Evolutionary conservation across 192 early-diverging fungal genomes (phyloP).

Genomic region (Spinellus fusiger): DNA sequence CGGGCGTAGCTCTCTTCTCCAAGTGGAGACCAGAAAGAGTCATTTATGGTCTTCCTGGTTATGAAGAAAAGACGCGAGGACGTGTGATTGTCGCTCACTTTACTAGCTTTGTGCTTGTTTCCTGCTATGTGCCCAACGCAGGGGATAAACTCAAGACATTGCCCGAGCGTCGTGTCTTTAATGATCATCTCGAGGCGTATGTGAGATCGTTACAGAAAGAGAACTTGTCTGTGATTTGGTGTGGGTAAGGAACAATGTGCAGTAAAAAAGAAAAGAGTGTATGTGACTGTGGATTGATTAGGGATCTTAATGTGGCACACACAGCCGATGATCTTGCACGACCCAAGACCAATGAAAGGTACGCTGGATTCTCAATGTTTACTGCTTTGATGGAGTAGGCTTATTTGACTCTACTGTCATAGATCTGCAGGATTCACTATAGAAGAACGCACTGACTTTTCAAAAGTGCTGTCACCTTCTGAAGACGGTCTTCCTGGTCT

Average conservation of each 20-base stretch:
- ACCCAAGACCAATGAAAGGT: conserved; percentile 68
- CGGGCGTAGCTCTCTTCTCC: conserved; percentile 70
- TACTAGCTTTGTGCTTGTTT: conserved; percentile 55
- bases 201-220: conserved; percentile 57
- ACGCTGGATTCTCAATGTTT: conserved; percentile 3
- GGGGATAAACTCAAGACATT: conserved; percentile 67
- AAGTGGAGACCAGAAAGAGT: conserved; percentile 66
- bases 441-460: conserved; percentile 74
- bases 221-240: conserved; percentile 69
- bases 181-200: conserved; percentile 57
- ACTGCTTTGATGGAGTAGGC: background rate
- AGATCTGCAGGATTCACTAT: conserved; percentile 77
- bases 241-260: conserved; percentile 43
- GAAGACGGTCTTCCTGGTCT: conserved; percentile 43
- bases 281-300: background rate
- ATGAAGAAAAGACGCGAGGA: conserved; percentile 46
- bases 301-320: conserved; percentile 85
- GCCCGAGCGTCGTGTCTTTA: conserved; percentile 58
- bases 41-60: conserved; percentile 52
- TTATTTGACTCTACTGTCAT: background rate
- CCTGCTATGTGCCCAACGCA: conserved; percentile 78
- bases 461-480: conserved; percentile 37
- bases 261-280: background rate
- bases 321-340: conserved; percentile 65
- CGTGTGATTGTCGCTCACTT: conserved; percentile 70